These are phyloP conservation scores for Penicillium fimorum DNA, from an alignment of 495 filamentous ascomycete genomes.

Conservation along the genomic window DNA sequence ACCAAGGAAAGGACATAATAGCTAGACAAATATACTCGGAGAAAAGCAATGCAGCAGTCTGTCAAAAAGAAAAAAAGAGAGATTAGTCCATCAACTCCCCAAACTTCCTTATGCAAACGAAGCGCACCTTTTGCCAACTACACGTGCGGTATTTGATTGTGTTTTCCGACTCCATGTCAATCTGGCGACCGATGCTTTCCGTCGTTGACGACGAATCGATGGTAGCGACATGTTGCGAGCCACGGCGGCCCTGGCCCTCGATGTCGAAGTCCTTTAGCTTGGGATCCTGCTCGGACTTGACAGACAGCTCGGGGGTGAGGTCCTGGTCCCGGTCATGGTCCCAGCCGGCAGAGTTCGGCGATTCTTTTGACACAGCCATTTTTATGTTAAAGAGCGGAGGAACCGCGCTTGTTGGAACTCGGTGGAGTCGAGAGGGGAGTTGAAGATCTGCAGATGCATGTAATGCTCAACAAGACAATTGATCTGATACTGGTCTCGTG, in stretches of 20 bases:
- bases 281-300: slow-evolving; percentile 24
- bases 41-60: slow-evolving; percentile 85
- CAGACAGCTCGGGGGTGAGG: slow-evolving; percentile 24
- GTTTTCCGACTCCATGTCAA: slow-evolving; percentile 72
- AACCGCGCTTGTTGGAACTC: slow-evolving; percentile 38
- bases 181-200: slow-evolving; percentile 63
- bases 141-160: slow-evolving; percentile 87
- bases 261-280: slow-evolving; percentile 37
- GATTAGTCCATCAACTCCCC: neutral
- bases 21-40: slow-evolving; percentile 91
- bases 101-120: neutral
- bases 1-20: slow-evolving; percentile 93
- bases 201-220: slow-evolving; percentile 35
- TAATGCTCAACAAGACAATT: slow-evolving; percentile 17
- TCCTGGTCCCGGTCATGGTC: slow-evolving; percentile 19
- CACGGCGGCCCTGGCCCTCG: slow-evolving; percentile 31
- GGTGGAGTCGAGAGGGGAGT: slow-evolving; percentile 30
- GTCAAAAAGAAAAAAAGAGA: slow-evolving; percentile 2
- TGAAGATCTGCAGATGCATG: slow-evolving; percentile 40
- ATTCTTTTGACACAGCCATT: slow-evolving; percentile 40
- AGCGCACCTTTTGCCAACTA: slow-evolving; percentile 78
- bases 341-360: slow-evolving; percentile 18
- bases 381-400: slow-evolving; percentile 37
- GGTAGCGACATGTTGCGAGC: slow-evolving; percentile 18
- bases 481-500: neutral